Evolutionary conservation across 495 filamentous ascomycete genomes (phyloP).

Genomic region (Penicillium paxilli): DNA sequence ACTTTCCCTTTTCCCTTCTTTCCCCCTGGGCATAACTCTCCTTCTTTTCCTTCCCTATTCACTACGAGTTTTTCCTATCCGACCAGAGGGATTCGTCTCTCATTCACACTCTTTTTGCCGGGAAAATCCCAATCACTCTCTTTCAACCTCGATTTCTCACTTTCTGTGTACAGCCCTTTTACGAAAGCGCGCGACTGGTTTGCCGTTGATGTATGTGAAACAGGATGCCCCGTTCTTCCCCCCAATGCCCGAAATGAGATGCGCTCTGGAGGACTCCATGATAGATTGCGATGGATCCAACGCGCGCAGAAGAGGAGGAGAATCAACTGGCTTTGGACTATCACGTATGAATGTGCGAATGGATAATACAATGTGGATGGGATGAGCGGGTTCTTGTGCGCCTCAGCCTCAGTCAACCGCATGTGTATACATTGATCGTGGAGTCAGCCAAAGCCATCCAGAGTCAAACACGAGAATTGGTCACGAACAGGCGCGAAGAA

Average conservation of each 20-base stretch:
- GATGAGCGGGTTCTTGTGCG: no score
- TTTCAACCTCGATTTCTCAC: slow-evolving; percentile 17
- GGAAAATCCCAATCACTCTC: slow-evolving; percentile 34
- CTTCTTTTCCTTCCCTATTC: slow-evolving; percentile 24
- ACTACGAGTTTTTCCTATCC: slow-evolving; percentile 38
- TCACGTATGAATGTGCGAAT: no score
- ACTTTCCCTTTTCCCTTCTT: no score
- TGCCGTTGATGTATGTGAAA: slow-evolving; percentile 38
- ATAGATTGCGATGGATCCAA: not conserved
- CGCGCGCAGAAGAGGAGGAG: no score
- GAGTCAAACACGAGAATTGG: no score
- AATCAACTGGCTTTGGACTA: no score
- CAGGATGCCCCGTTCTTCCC: not conserved
- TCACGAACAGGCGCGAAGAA: no score
- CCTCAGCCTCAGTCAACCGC: no score
- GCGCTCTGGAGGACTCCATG: not conserved
- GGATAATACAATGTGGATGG: no score
- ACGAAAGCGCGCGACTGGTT: slow-evolving; percentile 32
- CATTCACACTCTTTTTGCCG: slow-evolving; percentile 43
- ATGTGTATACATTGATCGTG: no score
- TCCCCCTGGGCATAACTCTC: slow-evolving; percentile 14
- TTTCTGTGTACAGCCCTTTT: slow-evolving; percentile 34
- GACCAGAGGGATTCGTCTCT: slow-evolving; percentile 49
- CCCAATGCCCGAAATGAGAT: not conserved
- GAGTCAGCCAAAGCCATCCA: no score